Percentiles rank a stretch among this genome's conserved stretches.
Evolutionary conservation across 208 protist species (phyloP).

Genomic region (Vickermania ingenoplastis): DNA sequence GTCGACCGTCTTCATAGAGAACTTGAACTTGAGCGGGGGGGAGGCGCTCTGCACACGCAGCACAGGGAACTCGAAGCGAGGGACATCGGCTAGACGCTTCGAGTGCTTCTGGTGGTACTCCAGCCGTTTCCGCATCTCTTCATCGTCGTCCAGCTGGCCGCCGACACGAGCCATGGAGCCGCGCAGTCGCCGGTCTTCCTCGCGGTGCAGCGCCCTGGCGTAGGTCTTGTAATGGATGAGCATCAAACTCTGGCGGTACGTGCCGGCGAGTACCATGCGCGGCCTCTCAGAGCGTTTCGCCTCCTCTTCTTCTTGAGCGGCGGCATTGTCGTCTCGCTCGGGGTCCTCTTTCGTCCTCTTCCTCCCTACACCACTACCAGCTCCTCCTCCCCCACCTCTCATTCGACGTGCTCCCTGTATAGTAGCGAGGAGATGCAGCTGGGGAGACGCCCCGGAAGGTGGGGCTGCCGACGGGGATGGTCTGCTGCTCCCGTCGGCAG

Average conservation of each 20-base stretch:
- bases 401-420: no score
- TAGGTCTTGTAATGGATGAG: slow-evolving; percentile 77
- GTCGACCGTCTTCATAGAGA: slow-evolving; percentile 12
- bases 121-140: background rate
- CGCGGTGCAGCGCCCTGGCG: slow-evolving; percentile 45
- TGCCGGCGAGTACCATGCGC: slow-evolving; percentile 28
- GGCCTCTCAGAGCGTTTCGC: background rate
- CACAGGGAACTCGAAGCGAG: slow-evolving; percentile 36
- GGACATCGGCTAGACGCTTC: slow-evolving; percentile 19
- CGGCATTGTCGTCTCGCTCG: background rate
- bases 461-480: no score
- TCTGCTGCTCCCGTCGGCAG: background rate
- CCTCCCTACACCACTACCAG: no score
- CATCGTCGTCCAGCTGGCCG: background rate
- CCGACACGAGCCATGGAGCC: slow-evolving; percentile 9
- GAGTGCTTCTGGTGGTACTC: background rate
- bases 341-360: no score
- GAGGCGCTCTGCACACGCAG: slow-evolving; percentile 34
- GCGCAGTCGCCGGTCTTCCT: slow-evolving; percentile 37
- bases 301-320: background rate
- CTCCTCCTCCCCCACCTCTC: no score
- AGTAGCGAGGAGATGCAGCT: no score
- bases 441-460: no score
- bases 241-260: slow-evolving; percentile 66
- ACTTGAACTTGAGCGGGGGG: slow-evolving; percentile 16